These are phyloP conservation scores for Epichloe elymi DNA, from an alignment of 2,329 filamentous ascomycete species.

Conservation along the genomic window DNA sequence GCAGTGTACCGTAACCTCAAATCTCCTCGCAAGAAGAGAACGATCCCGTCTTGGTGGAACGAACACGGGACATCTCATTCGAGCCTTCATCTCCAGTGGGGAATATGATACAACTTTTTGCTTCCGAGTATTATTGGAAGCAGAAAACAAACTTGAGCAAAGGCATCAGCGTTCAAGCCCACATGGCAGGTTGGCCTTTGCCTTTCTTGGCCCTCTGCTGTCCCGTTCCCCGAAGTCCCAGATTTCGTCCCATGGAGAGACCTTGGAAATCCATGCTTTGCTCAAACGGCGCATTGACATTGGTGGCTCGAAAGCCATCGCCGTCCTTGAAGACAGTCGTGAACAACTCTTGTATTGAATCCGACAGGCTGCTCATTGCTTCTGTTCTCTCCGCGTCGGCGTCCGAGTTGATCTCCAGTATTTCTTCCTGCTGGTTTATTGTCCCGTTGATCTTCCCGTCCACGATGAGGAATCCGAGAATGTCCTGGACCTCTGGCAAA, in stretches of 20 bases:
- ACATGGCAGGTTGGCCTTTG: background rate
- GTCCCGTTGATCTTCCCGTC: slow-evolving; percentile 76
- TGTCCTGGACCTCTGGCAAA: slow-evolving; percentile 80
- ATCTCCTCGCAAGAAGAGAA: background rate
- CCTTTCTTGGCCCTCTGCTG: slow-evolving; percentile 5
- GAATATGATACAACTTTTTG: background rate
- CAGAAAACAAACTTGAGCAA: background rate
- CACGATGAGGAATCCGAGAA: slow-evolving; percentile 86
- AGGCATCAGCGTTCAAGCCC: background rate
- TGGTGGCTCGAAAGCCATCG: slow-evolving; percentile 46
- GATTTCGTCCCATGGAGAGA: slow-evolving; percentile 7
- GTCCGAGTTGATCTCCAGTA: slow-evolving; percentile 64
- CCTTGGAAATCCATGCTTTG: slow-evolving; percentile 16
- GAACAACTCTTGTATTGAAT: slow-evolving; percentile 57
- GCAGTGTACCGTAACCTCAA: background rate
- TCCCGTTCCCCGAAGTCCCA: slow-evolving; percentile 1
- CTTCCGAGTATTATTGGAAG: background rate
- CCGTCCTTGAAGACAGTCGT: slow-evolving; percentile 61
- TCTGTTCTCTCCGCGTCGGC: slow-evolving; percentile 62
- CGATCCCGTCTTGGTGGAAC: background rate
- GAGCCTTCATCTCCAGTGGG: background rate
- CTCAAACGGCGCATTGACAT: slow-evolving; percentile 16
- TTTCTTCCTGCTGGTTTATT: slow-evolving; percentile 80
- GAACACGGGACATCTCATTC: background rate
- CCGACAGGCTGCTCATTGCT: slow-evolving; percentile 60